Conservation (phyloP, 2,329 filamentous ascomycete genomes). For the Lecanoromycetidae sp. region DNA sequence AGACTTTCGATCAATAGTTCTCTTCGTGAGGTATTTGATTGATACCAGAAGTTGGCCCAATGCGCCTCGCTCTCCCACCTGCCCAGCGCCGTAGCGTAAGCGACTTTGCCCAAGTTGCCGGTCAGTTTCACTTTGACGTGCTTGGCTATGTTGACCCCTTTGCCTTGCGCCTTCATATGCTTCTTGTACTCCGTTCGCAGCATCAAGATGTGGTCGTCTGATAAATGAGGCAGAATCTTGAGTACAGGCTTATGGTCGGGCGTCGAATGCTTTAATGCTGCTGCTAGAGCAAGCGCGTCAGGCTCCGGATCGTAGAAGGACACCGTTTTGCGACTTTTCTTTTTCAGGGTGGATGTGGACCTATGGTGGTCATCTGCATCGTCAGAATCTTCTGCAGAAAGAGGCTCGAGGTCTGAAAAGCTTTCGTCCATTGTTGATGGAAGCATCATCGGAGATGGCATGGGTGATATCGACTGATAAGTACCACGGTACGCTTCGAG, state of each 20-base stretch:
- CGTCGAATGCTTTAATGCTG: slow-evolving; percentile 57
- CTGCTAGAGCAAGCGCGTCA: slow-evolving; percentile 64
- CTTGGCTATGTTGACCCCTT: slow-evolving; percentile 40
- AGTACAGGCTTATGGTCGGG: slow-evolving; percentile 62
- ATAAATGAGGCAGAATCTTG: slow-evolving; percentile 70
- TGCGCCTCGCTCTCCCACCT: slow-evolving; percentile 88
- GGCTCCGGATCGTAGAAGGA: slow-evolving; percentile 73
- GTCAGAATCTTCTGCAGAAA: slow-evolving; percentile 31
- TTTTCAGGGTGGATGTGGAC: slow-evolving; percentile 31
- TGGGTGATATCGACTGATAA: slow-evolving; percentile 87
- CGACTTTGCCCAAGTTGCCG: slow-evolving; percentile 70
- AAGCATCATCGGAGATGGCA: slow-evolving; percentile 67
- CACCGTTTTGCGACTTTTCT: slow-evolving; percentile 41
- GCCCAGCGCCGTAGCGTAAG: slow-evolving; percentile 79
- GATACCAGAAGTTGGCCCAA: slow-evolving; percentile 98
- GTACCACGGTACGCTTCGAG: slow-evolving; percentile 88
- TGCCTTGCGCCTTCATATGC: slow-evolving; percentile 54
- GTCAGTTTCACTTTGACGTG: slow-evolving; percentile 36
- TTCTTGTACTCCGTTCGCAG: slow-evolving; percentile 84
- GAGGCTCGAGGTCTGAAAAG: slow-evolving; percentile 38
- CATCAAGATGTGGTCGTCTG: slow-evolving; percentile 77
- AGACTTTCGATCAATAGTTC: slow-evolving; percentile 87
- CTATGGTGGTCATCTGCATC: slow-evolving; percentile 24
- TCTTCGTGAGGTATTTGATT: slow-evolving; percentile 67
- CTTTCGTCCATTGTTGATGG: slow-evolving; percentile 43